Evolutionary conservation across 1,284 basidiomycete species (phyloP), one percentile per base, ranked within the genome.

Genomic region (Sanghuangporus weigelae): DNA sequence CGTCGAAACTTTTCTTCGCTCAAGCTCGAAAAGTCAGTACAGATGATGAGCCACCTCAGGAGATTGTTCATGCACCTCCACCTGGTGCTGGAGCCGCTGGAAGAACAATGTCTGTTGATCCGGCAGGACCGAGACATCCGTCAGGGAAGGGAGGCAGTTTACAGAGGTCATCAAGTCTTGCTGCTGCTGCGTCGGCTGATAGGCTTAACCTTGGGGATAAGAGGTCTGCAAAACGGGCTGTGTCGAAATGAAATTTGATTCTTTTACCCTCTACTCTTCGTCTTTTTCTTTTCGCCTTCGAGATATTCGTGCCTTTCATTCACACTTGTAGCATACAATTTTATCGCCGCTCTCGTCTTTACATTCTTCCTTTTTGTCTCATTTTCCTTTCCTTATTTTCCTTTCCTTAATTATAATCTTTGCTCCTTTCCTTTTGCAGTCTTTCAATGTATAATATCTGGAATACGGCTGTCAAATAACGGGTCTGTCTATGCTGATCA

Each of bases 1-100:
- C 91, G 57, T 91, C 90, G 11, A 86, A 84, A 70, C 75, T 99
- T 7, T 96, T 96, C 78, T 99, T 99, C 75, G 89, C 95, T 0
- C 97, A 98, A 77, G 92, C 92, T 0, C 85, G 95, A 42, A 92
- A 92, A 75, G 77, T 92, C 60, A 74, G 76, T 7, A 74, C 70
- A 7, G 76, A 72, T 36, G 78, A 80, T 57, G 71, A 68, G n/a
- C 35, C 46, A 16, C 42, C 59, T 14, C 54, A 36, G 35, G 55
- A 57, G 10, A 36, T 62, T n/a, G 58, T 60, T 21, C 44, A 35
- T 38, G 48, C 36, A 21, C 35, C 5, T 7, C 58, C 46, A 3
- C 46, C 26, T 6, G 19, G 42, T n/a, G 8, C 46, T 31, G 31
- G 14, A 11, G 44, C 42, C 7, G 44, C 14, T 7, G 61, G 38